These are phyloP conservation scores for Tulasnella sp. DNA, from an alignment of 768 basidiomycete species.

Conservation along the genomic window DNA sequence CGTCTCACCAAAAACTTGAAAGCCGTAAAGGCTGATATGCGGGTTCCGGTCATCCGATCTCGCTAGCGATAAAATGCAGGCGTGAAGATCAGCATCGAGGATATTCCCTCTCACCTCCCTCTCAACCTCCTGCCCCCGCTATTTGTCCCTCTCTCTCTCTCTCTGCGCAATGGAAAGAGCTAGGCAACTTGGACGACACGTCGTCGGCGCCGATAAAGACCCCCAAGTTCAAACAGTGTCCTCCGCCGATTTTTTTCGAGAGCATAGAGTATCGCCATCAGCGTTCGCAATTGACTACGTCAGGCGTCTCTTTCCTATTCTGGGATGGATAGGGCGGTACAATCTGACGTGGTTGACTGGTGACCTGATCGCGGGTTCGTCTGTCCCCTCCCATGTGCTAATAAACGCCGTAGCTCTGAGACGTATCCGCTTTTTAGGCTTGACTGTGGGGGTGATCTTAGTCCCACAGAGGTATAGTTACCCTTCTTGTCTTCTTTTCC, in stretches of 20 bases:
- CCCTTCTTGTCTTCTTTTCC: neutral
- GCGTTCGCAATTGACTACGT: slow-evolving; percentile 41
- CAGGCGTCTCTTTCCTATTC: slow-evolving; percentile 66
- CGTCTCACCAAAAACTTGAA: too few species aligned
- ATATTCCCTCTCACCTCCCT: too few species aligned
- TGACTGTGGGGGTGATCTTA: slow-evolving; percentile 91
- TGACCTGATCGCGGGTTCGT: slow-evolving; percentile 69
- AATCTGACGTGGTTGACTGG: slow-evolving; percentile 64
- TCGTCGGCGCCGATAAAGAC: slow-evolving; percentile 15
- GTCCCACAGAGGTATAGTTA: slow-evolving; percentile 61
- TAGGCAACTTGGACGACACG: neutral
- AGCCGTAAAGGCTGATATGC: too few species aligned
- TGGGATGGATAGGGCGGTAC: slow-evolving; percentile 79
- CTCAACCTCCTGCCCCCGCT: neutral
- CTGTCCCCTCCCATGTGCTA: neutral
- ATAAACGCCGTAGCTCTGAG: neutral
- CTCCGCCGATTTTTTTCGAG: slow-evolving; percentile 1
- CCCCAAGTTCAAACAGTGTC: slow-evolving; percentile 5
- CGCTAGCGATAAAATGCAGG: too few species aligned
- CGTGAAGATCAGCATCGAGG: too few species aligned
- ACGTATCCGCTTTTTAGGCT: slow-evolving; percentile 7
- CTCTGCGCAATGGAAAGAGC: neutral
- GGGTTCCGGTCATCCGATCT: too few species aligned
- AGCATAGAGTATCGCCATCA: neutral
- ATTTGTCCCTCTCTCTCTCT: neutral